phyloP scores from a whole-genome alignment of 129 eudicot species.

The Silybum marianum region DNA sequence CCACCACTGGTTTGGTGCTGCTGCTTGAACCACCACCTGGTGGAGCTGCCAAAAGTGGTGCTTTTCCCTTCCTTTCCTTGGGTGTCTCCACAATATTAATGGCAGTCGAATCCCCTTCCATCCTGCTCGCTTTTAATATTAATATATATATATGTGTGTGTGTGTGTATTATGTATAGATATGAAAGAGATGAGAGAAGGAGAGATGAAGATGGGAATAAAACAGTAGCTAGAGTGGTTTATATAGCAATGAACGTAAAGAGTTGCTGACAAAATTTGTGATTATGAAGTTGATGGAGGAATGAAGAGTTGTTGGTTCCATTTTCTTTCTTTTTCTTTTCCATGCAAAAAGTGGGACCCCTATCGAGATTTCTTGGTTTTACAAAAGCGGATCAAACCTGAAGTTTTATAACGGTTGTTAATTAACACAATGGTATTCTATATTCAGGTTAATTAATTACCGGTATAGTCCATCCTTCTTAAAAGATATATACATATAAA shows the following conservation, averaged over 20 bases:
- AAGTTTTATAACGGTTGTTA: background rate
- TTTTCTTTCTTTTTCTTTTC: background rate
- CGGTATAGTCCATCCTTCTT: too few species aligned
- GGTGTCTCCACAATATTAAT: constrained; percentile 47
- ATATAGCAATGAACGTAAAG: constrained; percentile 21
- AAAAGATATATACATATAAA: too few species aligned
- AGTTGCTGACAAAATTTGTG: constrained; percentile 30
- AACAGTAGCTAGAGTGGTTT: constrained; percentile 21
- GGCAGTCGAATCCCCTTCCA: constrained; percentile 50
- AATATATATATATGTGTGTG: background rate
- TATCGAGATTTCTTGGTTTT: background rate
- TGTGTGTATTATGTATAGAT: background rate
- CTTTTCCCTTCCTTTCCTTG: constrained; percentile 71
- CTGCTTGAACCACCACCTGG: constrained; percentile 29
- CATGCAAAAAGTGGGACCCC: background rate
- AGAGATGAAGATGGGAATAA: constrained; percentile 9
- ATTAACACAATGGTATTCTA: background rate
- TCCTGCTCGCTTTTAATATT: constrained; percentile 13
- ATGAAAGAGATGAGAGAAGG: background rate
- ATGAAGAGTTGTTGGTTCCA: constrained; percentile 49
- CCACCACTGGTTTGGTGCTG: constrained; percentile 26
- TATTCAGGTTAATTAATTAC: background rate
- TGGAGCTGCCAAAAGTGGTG: constrained; percentile 58
- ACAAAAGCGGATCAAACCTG: background rate
- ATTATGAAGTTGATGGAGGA: constrained; percentile 48